Conservation (phyloP, 768 basidiomycete genomes). For the Suillus subaureus region DNA sequence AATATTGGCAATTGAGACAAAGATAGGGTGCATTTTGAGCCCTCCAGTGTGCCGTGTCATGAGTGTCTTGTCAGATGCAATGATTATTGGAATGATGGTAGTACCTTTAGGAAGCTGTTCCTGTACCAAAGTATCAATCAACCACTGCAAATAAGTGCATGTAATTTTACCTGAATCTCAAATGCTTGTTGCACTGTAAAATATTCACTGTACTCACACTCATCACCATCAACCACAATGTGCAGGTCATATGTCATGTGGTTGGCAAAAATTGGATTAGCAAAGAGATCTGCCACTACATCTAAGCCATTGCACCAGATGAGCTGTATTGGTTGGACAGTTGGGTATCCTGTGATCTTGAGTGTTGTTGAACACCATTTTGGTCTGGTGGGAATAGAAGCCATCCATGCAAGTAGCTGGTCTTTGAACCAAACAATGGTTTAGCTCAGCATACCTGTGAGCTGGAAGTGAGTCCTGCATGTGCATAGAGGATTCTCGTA, state of each 20-base stretch:
- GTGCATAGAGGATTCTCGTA: no score
- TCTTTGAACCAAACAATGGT: neutral
- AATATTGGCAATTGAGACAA: slow-evolving; percentile 4
- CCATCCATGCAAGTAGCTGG: neutral
- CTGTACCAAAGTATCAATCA: neutral
- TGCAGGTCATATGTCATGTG: neutral
- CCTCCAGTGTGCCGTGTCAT: neutral
- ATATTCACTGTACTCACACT: neutral
- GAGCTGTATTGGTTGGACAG: neutral
- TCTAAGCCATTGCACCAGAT: neutral
- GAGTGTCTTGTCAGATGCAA: slow-evolving; percentile 9
- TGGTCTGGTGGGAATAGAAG: neutral
- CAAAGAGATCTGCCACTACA: neutral
- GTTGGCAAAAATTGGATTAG: neutral
- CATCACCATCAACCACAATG: neutral
- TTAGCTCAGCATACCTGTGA: neutral
- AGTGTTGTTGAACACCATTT: neutral
- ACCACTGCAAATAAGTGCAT: neutral
- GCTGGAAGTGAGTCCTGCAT: neutral
- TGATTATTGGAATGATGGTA: neutral
- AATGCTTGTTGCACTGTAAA: neutral
- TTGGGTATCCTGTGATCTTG: neutral
- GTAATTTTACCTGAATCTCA: neutral
- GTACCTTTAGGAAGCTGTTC: neutral
- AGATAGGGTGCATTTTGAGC: neutral